Base-by-base conservation (phyloP, 2,329 filamentous ascomycete genomes). In the Sporothrix phasma region DNA sequence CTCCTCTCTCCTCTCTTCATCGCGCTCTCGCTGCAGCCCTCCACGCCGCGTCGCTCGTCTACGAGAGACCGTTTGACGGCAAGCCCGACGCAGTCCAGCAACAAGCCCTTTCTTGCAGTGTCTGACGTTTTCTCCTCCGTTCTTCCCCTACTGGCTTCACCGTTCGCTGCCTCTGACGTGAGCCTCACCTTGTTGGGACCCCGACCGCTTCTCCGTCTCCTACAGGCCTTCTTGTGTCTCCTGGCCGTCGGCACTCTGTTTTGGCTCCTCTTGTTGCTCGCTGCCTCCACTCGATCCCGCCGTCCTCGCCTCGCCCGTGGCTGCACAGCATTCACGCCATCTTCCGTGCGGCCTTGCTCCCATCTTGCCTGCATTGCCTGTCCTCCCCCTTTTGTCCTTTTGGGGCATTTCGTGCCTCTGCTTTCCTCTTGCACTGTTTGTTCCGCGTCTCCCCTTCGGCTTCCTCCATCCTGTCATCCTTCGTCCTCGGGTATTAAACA, bases 51-150 rank as follows among this genome's bases (percentile, higher is more conserved):
- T 45, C 24, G 37, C 54, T 56, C 51, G 31, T 56, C 31, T 56
- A 56, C 19, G 19, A 56, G 51, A 56, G 51, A 56, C 51, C 51
- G 51, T 59, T 59, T 41, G 29, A 59, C 54, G 45, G 24, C 22
- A 59, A 29, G 37, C 37, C 54, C 37, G 39, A 43, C 24, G 22
- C 43, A 15, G 26, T 22, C 22, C 26, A 22, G 15, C 31, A 61
- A 61, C 49, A 45, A 29, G 31, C 39, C 59, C 41, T 49, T 49
- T 51, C 51, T 39, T 43, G 15, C 54, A 58, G 54, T 43, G 54
- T 58, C 54, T 58, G 29, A 58, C 37, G 29, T 58, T 46, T 58
- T n/a, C 13, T 11, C 41, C 13, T 46, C 26, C 24, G 31, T 56
- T 5, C 7, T 22, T 61, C 26, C 39, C 10, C 29, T 11, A 17